Percentiles rank a stretch among this genome's conserved stretches.
Evolutionary conservation across 139 green algal genomes (phyloP).

Genomic region (Auxenochlorella pyrenoidosa): DNA sequence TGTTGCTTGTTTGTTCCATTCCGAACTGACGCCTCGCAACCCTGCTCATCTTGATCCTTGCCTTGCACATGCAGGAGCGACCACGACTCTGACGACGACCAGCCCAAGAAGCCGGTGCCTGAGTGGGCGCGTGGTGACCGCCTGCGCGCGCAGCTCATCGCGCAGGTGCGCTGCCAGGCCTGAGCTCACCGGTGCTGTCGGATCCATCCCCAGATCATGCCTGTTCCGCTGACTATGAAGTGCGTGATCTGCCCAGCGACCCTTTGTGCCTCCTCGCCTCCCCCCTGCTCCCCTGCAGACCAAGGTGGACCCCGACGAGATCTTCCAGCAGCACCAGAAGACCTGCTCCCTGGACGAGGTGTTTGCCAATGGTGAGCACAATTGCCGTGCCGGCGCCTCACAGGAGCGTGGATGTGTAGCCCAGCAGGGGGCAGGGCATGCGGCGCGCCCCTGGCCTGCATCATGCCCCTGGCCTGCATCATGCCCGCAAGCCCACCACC

Average conservation of each 20-base stretch:
- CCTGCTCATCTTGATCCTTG: background rate
- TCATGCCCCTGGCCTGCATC: too few species aligned
- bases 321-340: constrained; percentile 75
- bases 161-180: constrained; percentile 12
- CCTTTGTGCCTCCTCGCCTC: background rate
- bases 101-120: constrained; percentile 73
- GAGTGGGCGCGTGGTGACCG: constrained; percentile 67
- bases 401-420: too few species aligned
- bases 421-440: too few species aligned
- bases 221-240: too few species aligned
- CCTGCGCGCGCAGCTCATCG: constrained; percentile 58
- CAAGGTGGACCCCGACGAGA: constrained; percentile 72
- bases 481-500: background rate
- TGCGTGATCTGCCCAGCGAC: background rate
- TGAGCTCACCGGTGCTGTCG: too few species aligned
- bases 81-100: constrained; percentile 64
- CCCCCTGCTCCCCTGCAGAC: constrained; percentile 39
- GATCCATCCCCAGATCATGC: too few species aligned
- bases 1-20: background rate
- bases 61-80: constrained; percentile 38
- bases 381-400: too few species aligned
- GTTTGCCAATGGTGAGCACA: constrained; percentile 54
- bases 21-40: background rate
- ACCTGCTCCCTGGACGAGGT: constrained; percentile 78
- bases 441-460: too few species aligned